Evolutionary conservation across 1,139 yeast genomes (phyloP).

Genomic region (Sugiyamaella grinbergsii): DNA sequence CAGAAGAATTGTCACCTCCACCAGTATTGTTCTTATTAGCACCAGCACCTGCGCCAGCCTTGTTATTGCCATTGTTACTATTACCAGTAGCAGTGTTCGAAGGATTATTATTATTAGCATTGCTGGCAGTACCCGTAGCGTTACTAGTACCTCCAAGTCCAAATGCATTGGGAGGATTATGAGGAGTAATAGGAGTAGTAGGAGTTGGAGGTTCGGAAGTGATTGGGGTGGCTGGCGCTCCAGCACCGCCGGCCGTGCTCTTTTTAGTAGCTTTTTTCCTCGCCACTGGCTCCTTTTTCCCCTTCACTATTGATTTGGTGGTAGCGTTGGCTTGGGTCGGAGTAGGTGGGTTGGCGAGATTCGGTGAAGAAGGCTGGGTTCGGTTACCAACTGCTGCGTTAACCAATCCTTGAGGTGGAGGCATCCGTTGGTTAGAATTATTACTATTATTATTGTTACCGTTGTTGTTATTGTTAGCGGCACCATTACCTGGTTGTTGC

Average conservation of each 20-base stretch:
- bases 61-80: conserved; percentile 9
- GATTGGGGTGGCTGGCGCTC: conserved; percentile 40
- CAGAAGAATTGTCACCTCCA: not conserved
- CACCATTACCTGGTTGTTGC: not conserved
- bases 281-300: conserved; percentile 38
- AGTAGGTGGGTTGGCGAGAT: conserved; percentile 47
- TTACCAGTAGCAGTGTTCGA: conserved; percentile 1
- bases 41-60: not conserved
- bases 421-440: conserved; percentile 29
- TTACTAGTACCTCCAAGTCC: conserved; percentile 20
- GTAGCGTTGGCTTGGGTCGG: conserved; percentile 49
- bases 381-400: conserved; percentile 29
- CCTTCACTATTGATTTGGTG: conserved; percentile 35
- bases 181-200: conserved; percentile 45
- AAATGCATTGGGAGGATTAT: conserved; percentile 38
- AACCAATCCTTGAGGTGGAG: conserved; percentile 38
- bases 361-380: conserved; percentile 43
- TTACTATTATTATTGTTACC: conserved; percentile 3
- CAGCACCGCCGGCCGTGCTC: conserved; percentile 31
- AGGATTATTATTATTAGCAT: conserved; percentile 6
- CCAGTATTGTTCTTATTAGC: conserved; percentile 14
- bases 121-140: not conserved
- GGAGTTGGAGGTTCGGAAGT: conserved; percentile 46
- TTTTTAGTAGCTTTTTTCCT: conserved; percentile 41
- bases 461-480: conserved; percentile 3